A percentile compares a stretch with the other conserved stretches of the same genome.
These are phyloP conservation scores for Xylariales sp. DNA, from an alignment of 2,329 filamentous ascomycete species.

Conservation along the genomic window DNA sequence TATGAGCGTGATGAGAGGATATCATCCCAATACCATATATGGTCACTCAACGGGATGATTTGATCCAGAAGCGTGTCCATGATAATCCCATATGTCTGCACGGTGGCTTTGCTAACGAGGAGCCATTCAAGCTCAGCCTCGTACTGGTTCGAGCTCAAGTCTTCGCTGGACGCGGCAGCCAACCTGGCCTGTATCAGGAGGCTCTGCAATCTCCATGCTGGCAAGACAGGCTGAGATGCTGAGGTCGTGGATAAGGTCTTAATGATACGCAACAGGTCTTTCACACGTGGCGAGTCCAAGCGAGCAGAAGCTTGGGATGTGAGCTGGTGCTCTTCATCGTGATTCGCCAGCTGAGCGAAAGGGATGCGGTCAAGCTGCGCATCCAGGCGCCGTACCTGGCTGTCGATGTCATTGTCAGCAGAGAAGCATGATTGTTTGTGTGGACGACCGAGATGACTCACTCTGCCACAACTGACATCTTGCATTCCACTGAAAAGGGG, in stretches of 20 bases:
- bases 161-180: conserved; percentile 29
- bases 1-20: conserved; percentile 73
- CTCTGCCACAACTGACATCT: conserved; percentile 46
- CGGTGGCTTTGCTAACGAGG: conserved; percentile 81
- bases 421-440: not conserved
- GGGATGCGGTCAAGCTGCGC: conserved; percentile 61
- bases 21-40: conserved; percentile 95
- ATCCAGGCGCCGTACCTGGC: conserved; percentile 60
- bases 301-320: conserved; percentile 31
- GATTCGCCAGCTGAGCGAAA: conserved; percentile 38
- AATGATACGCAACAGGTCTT: conserved; percentile 63
- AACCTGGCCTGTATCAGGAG: conserved; percentile 62
- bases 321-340: conserved; percentile 28
- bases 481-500: conserved; percentile 1
- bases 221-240: conserved; percentile 58
- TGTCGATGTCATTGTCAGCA: conserved; percentile 23
- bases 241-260: conserved; percentile 67
- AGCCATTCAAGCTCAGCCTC: conserved; percentile 86
- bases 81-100: conserved; percentile 83
- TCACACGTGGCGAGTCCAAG: conserved; percentile 48
- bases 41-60: conserved; percentile 76
- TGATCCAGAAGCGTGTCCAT: conserved; percentile 75
- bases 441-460: conserved; percentile 25
- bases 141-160: conserved; percentile 40
- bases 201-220: conserved; percentile 52